Evolutionary conservation across 179 eudicot species (phyloP).

Genomic region (Carnegiea gigantea): DNA sequence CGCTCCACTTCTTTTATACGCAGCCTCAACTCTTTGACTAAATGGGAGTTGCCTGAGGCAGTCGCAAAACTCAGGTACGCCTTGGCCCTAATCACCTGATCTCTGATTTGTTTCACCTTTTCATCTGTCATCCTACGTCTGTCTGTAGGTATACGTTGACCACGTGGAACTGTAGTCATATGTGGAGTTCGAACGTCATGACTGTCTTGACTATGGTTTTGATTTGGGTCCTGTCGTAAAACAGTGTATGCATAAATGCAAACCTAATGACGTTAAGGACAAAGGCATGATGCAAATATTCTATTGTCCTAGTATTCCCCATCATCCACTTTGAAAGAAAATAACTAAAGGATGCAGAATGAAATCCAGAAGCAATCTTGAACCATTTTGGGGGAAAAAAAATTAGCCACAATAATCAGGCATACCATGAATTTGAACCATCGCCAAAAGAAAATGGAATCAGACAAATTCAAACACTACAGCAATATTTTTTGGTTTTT

Average conservation of each 20-base stretch:
- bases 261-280: slow-evolving; percentile 2
- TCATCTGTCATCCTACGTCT: slow-evolving; percentile 45
- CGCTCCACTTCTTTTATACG: slow-evolving; percentile 80
- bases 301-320: background rate
- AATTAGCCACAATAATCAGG: background rate
- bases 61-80: slow-evolving; percentile 72
- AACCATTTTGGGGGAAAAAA: background rate
- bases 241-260: background rate
- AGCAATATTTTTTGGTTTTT: no score
- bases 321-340: background rate
- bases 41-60: slow-evolving; percentile 54
- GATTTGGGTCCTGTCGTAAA: slow-evolving; percentile 35
- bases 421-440: background rate
- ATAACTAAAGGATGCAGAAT: background rate
- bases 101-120: slow-evolving; percentile 77
- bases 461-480: background rate
- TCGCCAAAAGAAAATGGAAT: background rate
- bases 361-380: background rate
- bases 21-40: slow-evolving; percentile 73
- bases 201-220: slow-evolving; percentile 25
- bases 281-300: background rate
- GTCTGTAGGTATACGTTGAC: slow-evolving; percentile 26
- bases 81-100: slow-evolving; percentile 86
- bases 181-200: slow-evolving; percentile 25
- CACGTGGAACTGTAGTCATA: slow-evolving; percentile 20